Evolutionary conservation across 495 filamentous ascomycete genomes (phyloP).

Genomic region (Neurospora africana): DNA sequence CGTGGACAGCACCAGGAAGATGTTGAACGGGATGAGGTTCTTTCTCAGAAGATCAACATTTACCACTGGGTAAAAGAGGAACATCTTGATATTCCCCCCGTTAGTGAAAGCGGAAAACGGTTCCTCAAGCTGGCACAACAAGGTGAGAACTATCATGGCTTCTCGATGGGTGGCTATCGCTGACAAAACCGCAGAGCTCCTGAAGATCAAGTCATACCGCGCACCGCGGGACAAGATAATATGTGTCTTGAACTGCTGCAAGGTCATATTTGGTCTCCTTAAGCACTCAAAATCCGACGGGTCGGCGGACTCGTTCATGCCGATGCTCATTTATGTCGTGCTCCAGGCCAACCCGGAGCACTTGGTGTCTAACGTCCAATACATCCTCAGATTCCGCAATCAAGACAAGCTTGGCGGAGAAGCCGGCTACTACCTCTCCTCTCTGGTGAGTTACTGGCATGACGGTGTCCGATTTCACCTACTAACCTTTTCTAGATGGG

Average conservation of each 20-base stretch:
- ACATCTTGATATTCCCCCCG: slow-evolving; percentile 88
- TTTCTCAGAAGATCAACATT: slow-evolving; percentile 92
- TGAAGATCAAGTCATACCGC: slow-evolving; percentile 92
- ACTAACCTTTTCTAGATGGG: slow-evolving; percentile 55
- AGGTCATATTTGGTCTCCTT: slow-evolving; percentile 96
- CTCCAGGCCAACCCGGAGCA: slow-evolving; percentile 90
- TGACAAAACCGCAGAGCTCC: slow-evolving; percentile 52
- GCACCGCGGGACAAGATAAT: slow-evolving; percentile 97
- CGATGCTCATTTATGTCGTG: slow-evolving; percentile 90
- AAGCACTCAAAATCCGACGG: slow-evolving; percentile 88
- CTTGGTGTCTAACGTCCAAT: slow-evolving; percentile 94
- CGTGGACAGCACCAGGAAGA: slow-evolving; percentile 97
- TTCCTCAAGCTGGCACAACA: slow-evolving; percentile 86
- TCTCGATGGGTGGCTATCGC: background rate
- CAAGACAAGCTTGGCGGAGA: slow-evolving; percentile 95
- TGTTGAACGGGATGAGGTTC: slow-evolving; percentile 87
- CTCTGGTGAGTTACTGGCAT: slow-evolving; percentile 50
- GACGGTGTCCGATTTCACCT: background rate
- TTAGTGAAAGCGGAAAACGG: slow-evolving; percentile 70
- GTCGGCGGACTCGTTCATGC: slow-evolving; percentile 92
- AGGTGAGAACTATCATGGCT: slow-evolving; percentile 36
- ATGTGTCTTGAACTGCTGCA: slow-evolving; percentile 96
- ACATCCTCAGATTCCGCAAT: slow-evolving; percentile 92
- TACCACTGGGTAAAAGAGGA: slow-evolving; percentile 92
- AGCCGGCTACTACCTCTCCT: slow-evolving; percentile 95